Conservation (phyloP, 2,329 filamentous ascomycete species). For the Escovopsis sp. region DNA sequence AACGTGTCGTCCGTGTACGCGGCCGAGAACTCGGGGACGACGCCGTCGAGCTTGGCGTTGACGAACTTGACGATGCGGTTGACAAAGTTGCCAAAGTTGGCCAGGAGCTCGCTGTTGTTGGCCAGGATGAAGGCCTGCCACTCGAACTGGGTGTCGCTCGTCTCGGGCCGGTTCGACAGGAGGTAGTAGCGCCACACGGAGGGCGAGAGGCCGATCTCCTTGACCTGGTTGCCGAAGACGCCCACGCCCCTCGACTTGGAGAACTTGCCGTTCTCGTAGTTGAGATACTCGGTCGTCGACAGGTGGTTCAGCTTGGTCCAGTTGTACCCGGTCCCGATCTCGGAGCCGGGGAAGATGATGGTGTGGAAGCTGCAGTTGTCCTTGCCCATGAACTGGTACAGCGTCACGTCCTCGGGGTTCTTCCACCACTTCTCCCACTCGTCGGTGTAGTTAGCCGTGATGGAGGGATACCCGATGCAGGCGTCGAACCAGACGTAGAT, state of each 20-base stretch:
- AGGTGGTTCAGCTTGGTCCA: slow-evolving; percentile 87
- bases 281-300: slow-evolving; percentile 74
- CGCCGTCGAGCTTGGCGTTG: slow-evolving; percentile 58
- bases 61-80: slow-evolving; percentile 63
- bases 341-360: slow-evolving; percentile 79
- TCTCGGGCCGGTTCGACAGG: slow-evolving; percentile 71
- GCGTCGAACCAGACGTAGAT: slow-evolving; percentile 92
- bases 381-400: slow-evolving; percentile 95
- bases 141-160: slow-evolving; percentile 76
- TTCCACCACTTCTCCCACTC: slow-evolving; percentile 94
- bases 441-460: slow-evolving; percentile 76
- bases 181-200: slow-evolving; percentile 95
- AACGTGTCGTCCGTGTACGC: slow-evolving; percentile 44
- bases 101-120: slow-evolving; percentile 81
- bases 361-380: slow-evolving; percentile 52
- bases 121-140: slow-evolving; percentile 69
- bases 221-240: slow-evolving; percentile 82
- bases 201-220: slow-evolving; percentile 68
- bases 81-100: slow-evolving; percentile 62
- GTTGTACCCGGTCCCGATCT: slow-evolving; percentile 68
- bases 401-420: slow-evolving; percentile 70
- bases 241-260: slow-evolving; percentile 81
- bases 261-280: slow-evolving; percentile 84
- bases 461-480: slow-evolving; percentile 89
- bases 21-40: slow-evolving; percentile 46